Percentiles rank a stretch among this genome's conserved stretches.
phyloP scores from a whole-genome alignment of 768 basidiomycete species.

The Auricularia heimuer region DNA sequence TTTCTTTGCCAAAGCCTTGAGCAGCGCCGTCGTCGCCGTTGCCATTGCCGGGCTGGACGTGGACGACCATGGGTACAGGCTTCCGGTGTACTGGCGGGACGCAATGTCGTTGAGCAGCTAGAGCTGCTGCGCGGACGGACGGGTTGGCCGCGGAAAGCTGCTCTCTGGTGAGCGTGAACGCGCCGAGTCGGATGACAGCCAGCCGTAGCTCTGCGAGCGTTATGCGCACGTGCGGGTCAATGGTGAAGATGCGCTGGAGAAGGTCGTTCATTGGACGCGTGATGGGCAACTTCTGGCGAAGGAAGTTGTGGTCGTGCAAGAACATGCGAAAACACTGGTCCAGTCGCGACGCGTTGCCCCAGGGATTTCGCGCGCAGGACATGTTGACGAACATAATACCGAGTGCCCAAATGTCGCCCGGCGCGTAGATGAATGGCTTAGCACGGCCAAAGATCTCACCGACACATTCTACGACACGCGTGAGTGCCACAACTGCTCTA shows the following conservation, averaged over 20 bases:
- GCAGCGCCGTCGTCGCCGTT: not conserved
- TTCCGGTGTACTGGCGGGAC: not conserved
- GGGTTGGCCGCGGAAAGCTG: constrained; percentile 29
- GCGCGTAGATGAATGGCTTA: constrained; percentile 36
- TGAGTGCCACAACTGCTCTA: constrained; percentile 20
- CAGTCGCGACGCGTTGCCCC: constrained; percentile 45
- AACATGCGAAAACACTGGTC: constrained; percentile 78
- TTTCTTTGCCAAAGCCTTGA: too few relatives aligned
- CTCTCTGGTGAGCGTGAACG: constrained; percentile 50
- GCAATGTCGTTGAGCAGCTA: not conserved
- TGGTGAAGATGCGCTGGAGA: constrained; percentile 61
- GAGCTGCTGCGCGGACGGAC: constrained; percentile 2
- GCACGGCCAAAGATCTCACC: constrained; percentile 35
- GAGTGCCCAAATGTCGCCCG: constrained; percentile 60
- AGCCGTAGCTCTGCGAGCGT: constrained; percentile 50
- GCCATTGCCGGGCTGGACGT: not conserved
- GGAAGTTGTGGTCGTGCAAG: constrained; percentile 52
- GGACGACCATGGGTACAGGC: not conserved
- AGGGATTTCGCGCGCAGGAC: constrained; percentile 67
- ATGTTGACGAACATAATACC: constrained; percentile 82
- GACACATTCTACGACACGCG: constrained; percentile 52
- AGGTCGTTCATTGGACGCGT: constrained; percentile 54
- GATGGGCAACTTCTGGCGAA: constrained; percentile 63
- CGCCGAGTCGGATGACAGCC: constrained; percentile 43
- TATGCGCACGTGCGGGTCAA: constrained; percentile 53